Evolutionary conservation across 2,329 filamentous ascomycete species (phyloP).

Genomic region (Dactylellina cionopaga): DNA sequence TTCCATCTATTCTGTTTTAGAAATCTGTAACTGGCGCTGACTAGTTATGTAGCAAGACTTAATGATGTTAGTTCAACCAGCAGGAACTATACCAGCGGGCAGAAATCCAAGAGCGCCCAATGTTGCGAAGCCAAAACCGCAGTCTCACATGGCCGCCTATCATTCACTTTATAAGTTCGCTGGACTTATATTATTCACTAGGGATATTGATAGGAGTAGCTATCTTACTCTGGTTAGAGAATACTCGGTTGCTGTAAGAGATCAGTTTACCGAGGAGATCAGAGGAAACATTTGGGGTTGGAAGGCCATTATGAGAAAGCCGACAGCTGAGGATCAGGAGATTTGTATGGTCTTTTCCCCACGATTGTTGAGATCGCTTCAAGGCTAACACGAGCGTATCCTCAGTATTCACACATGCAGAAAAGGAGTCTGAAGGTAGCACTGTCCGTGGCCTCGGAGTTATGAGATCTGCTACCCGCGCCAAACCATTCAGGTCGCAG

Average conservation of each 20-base stretch:
- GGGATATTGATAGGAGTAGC: constrained; percentile 81
- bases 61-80: constrained; percentile 57
- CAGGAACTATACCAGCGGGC: constrained; percentile 71
- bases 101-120: constrained; percentile 73
- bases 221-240: constrained; percentile 61
- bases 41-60: constrained; percentile 32
- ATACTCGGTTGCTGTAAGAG: constrained; percentile 66
- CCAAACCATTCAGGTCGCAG: constrained; percentile 76
- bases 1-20: constrained; percentile 63
- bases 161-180: constrained; percentile 81
- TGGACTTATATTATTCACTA: constrained; percentile 84
- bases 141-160: constrained; percentile 39
- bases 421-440: constrained; percentile 83
- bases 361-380: background rate
- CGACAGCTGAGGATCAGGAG: constrained; percentile 79
- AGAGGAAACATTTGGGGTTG: constrained; percentile 78
- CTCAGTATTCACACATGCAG: constrained; percentile 81
- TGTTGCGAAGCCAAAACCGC: constrained; percentile 14
- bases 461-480: constrained; percentile 88
- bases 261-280: constrained; percentile 84
- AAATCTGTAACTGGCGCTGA: background rate
- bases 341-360: constrained; percentile 62
- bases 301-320: constrained; percentile 80
- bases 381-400: background rate
- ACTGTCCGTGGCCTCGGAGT: constrained; percentile 87